Evolutionary conservation across 495 filamentous ascomycete genomes (phyloP), one percentile per base, ranked within the genome.

Genomic region (Aspergillus carlsbadensis): DNA sequence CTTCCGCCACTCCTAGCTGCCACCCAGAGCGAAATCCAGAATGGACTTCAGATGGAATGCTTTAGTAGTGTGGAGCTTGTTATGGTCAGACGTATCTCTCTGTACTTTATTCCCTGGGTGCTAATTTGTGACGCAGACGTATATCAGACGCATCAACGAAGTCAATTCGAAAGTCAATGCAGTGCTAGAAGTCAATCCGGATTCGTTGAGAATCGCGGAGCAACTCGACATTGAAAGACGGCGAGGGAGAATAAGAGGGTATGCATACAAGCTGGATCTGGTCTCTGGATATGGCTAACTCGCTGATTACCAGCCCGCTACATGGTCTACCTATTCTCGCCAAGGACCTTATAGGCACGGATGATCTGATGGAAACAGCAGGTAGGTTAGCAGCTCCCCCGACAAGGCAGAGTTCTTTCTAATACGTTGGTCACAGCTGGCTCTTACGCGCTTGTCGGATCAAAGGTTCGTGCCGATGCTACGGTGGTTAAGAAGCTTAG

Each of bases 321-420:
- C 84, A 90, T 69, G 87, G 87, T 13, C 78, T 90, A 33, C 86
- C 87, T 0, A 80, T 89, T 40, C 61, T 89, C 11, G 78, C 89
- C 65, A 89, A 90, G 69, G 80, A 86, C 63, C 87, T 84, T 62
- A 87, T 87, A 42, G 84, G 79, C 14, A 87, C 86, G 0, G 58
- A 67, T 8, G 86, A 89, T 64, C 68, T 76, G 52, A 86, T 88
- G 84, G 80, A 84, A 55, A 86, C 82, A 48, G 79, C 80, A 15
- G 71, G 70, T 71, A 57, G 4, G 44, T 22, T n/a, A 13, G 13
- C 8, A 7, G 65, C 15, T 63, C 60, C 8, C 57, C 59, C 21
- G 66, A n/a, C n/a, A 65, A 21, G 59, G 67, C 6, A 3, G 17
- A 20, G 66, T 7, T 5, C 1, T 43, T 15, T 17, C 57, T 59